phyloP scores from a whole-genome alignment of 148 eudicot species.

The Nepenthes gracilis region DNA sequence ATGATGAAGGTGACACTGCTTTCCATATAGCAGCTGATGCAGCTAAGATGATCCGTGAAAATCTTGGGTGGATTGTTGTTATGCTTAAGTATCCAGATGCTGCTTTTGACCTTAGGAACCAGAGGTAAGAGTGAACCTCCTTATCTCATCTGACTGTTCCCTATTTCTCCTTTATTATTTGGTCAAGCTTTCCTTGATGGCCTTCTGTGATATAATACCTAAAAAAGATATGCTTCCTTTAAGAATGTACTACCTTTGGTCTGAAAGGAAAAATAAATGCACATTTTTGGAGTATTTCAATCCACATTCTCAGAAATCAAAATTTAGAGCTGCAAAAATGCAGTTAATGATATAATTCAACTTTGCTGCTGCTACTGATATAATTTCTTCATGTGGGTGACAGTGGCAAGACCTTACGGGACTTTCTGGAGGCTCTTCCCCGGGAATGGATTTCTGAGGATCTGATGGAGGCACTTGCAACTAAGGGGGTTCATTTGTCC shows the following conservation, averaged over 20 bases:
- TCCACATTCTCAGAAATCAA: too few species aligned
- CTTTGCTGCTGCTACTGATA: background rate
- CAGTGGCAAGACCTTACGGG: conserved; percentile 91
- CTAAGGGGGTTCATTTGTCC: conserved; percentile 78
- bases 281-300: too few species aligned
- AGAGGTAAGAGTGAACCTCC: conserved; percentile 46
- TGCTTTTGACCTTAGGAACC: conserved; percentile 76
- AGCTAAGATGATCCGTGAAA: conserved; percentile 97
- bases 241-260: background rate
- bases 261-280: too few species aligned
- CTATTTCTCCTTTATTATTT: too few species aligned
- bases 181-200: too few species aligned
- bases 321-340: background rate
- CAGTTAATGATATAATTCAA: background rate
- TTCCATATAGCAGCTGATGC: conserved; percentile 98
- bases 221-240: background rate
- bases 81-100: conserved; percentile 90
- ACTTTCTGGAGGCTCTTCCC: conserved; percentile 94
- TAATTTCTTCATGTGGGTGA: conserved; percentile 10
- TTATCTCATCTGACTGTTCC: background rate
- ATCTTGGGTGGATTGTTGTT: conserved; percentile 77
- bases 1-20: conserved; percentile 99
- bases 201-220: background rate
- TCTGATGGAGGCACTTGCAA: conserved; percentile 73
- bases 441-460: conserved; percentile 99